Conservation (phyloP, 2,329 filamentous ascomycete genomes). For the Pseudocercospora macadamiae region DNA sequence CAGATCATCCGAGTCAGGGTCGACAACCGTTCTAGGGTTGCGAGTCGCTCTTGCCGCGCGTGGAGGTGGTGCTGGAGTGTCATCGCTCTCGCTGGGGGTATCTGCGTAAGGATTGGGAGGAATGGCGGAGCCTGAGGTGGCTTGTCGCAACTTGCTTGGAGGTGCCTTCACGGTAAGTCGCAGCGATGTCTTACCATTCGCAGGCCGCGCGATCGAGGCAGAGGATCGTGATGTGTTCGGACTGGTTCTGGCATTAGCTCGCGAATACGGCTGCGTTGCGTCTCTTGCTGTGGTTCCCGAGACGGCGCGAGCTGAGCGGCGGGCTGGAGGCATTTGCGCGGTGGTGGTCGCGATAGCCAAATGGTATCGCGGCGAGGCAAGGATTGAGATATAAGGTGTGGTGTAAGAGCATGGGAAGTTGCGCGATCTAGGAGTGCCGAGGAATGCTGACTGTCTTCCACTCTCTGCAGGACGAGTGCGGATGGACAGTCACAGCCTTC, state of each 20-base stretch:
- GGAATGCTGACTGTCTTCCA: constrained; percentile 4
- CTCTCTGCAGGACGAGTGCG: no score
- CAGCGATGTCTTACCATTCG: constrained; percentile 49
- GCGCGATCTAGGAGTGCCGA: no score
- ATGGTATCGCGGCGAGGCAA: not conserved
- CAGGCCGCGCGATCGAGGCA: constrained; percentile 41
- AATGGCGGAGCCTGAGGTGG: constrained; percentile 43
- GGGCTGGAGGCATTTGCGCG: constrained; percentile 37
- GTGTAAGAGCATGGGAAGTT: no score
- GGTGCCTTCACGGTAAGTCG: constrained; percentile 55
- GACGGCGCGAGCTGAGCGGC: constrained; percentile 36
- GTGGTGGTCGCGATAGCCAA: not conserved
- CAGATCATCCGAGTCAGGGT: constrained; percentile 39
- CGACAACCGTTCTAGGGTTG: constrained; percentile 40
- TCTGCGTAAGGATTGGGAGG: constrained; percentile 39
- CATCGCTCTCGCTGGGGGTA: constrained; percentile 38
- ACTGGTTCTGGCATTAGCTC: constrained; percentile 33
- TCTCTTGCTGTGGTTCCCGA: constrained; percentile 25
- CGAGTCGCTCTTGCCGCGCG: constrained; percentile 37
- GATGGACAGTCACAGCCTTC: not conserved
- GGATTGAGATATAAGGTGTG: constrained; percentile 13
- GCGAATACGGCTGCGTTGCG: constrained; percentile 30
- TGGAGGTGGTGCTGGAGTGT: constrained; percentile 35
- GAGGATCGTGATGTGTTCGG: constrained; percentile 19
- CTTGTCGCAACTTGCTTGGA: constrained; percentile 53